These are phyloP conservation scores for Zasmidium citrigriseum DNA, from an alignment of 2,329 filamentous ascomycete genomes.

Conservation along the genomic window DNA sequence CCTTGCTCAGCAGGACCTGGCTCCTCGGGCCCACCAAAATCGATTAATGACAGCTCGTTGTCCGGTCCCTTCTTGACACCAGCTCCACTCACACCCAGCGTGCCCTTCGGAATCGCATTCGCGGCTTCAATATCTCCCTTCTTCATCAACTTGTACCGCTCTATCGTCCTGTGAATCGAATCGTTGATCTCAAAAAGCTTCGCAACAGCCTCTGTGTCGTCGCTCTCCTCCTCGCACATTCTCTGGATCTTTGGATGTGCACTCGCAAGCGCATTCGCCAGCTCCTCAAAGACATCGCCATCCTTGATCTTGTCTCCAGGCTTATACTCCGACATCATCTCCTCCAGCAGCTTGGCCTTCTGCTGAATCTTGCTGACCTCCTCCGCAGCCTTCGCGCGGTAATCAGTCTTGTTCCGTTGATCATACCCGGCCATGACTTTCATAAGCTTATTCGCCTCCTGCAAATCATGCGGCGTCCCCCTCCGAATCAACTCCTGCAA, in stretches of 20 bases:
- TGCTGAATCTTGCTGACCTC: slow-evolving; percentile 94
- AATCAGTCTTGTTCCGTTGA: slow-evolving; percentile 93
- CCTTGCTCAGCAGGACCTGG: slow-evolving; percentile 37
- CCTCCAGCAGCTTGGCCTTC: slow-evolving; percentile 88
- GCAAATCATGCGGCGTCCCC: slow-evolving; percentile 87
- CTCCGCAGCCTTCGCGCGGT: slow-evolving; percentile 94
- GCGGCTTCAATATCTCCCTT: slow-evolving; percentile 88
- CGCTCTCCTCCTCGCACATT: slow-evolving; percentile 99
- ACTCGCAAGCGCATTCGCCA: slow-evolving; percentile 83
- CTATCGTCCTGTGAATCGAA: slow-evolving; percentile 94
- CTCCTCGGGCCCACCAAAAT: slow-evolving; percentile 73
- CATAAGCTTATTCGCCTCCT: slow-evolving; percentile 97
- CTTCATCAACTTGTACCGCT: slow-evolving; percentile 93
- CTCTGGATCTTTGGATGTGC: slow-evolving; percentile 98
- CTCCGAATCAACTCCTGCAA: slow-evolving; percentile 93
- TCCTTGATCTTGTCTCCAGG: slow-evolving; percentile 76
- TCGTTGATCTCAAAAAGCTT: slow-evolving; percentile 98
- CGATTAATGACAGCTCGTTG: slow-evolving; percentile 88
- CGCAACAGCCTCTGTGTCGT: slow-evolving; percentile 92
- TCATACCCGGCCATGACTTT: slow-evolving; percentile 99
- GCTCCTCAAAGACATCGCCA: slow-evolving; percentile 74
- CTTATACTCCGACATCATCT: slow-evolving; percentile 83
- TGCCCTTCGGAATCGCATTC: slow-evolving; percentile 79
- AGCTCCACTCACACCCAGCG: slow-evolving; percentile 65
- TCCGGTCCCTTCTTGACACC: slow-evolving; percentile 65